Percentiles rank a stretch among this genome's conserved stretches.
Conservation (phyloP, 2,329 filamentous ascomycete genomes). For the Podosphaera leucotricha region DNA sequence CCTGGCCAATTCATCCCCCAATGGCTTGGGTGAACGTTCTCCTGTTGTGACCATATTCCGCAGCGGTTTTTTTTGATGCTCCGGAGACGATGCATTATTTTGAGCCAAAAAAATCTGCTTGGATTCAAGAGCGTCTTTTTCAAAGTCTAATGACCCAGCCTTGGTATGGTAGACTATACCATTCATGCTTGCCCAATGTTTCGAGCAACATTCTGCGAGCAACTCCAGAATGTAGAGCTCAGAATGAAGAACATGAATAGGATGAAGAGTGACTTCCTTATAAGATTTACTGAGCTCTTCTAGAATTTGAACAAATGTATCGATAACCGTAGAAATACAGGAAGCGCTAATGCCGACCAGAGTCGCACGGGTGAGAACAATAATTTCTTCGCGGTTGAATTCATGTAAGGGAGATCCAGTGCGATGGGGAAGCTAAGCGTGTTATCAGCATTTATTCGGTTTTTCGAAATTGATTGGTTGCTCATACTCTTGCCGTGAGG, state of each 20-base stretch:
- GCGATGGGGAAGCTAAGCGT: constrained; percentile 33
- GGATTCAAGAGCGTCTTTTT: constrained; percentile 7
- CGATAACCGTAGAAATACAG: constrained; percentile 29
- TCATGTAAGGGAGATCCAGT: constrained; percentile 33
- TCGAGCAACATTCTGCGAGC: constrained; percentile 39
- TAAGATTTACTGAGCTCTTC: constrained; percentile 34
- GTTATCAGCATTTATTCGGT: constrained; percentile 3
- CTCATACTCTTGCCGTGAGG: constrained; percentile 33
- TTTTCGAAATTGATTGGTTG: constrained; percentile 1
- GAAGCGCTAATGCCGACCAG: constrained; percentile 34
- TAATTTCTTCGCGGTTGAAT: constrained; percentile 35
- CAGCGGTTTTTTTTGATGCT: constrained; percentile 9
- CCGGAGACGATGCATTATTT: not conserved
- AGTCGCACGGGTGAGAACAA: constrained; percentile 34
- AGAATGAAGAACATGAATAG: constrained; percentile 35
- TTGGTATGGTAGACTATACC: constrained; percentile 5
- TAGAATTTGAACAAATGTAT: constrained; percentile 31
- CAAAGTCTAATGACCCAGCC: constrained; percentile 5
- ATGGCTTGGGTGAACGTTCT: constrained; percentile 11
- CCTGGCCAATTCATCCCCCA: constrained; percentile 27
- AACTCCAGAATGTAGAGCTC: constrained; percentile 40
- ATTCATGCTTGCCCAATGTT: constrained; percentile 30
- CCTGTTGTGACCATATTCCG: constrained; percentile 9
- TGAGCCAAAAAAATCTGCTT: constrained; percentile 1
- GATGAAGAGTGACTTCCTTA: constrained; percentile 26